Percentiles rank a stretch among this genome's conserved stretches.
phyloP scores from a whole-genome alignment of 1,139 yeast species.

The Nadsonia starkeyi-henricii region DNA sequence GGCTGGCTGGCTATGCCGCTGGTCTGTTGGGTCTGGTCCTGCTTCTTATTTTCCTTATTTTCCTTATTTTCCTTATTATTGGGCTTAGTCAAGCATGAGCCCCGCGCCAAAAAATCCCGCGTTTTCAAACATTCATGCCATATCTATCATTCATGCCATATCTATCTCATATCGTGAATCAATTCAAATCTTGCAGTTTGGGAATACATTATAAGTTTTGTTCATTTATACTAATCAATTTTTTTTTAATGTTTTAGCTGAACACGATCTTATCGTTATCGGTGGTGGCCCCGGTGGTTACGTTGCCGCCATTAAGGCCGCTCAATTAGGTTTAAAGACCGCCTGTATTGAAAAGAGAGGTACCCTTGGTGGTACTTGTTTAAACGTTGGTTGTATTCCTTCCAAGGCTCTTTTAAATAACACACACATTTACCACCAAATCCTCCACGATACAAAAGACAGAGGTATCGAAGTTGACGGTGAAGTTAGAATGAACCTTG shows the following conservation, averaged over 20 bases:
- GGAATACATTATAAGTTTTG: background rate
- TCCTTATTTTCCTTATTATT: background rate
- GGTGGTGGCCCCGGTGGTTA: conserved; percentile 99
- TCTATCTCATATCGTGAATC: background rate
- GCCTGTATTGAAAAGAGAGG: conserved; percentile 98
- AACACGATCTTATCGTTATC: conserved; percentile 84
- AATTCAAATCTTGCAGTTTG: background rate
- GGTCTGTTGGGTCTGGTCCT: background rate
- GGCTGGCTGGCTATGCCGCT: too few species aligned
- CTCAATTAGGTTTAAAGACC: conserved; percentile 85
- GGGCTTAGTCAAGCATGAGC: background rate
- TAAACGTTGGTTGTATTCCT: conserved; percentile 97
- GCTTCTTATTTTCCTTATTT: background rate
- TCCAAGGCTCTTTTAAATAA: conserved; percentile 92
- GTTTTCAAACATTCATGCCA: background rate
- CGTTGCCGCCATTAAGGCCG: conserved; percentile 97
- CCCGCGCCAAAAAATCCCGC: background rate
- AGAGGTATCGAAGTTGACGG: conserved; percentile 83
- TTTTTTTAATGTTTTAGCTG: conserved; percentile 20
- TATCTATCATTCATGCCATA: background rate
- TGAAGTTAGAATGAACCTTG: conserved; percentile 61
- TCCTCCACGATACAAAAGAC: conserved; percentile 65
- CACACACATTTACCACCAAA: conserved; percentile 83
- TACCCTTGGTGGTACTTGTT: conserved; percentile 91
- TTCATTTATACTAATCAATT: background rate